A percentile compares a stretch with the other conserved stretches of the same genome.
Conservation (phyloP, 1,284 basidiomycete genomes). For the Ceratobasidium sp. region DNA sequence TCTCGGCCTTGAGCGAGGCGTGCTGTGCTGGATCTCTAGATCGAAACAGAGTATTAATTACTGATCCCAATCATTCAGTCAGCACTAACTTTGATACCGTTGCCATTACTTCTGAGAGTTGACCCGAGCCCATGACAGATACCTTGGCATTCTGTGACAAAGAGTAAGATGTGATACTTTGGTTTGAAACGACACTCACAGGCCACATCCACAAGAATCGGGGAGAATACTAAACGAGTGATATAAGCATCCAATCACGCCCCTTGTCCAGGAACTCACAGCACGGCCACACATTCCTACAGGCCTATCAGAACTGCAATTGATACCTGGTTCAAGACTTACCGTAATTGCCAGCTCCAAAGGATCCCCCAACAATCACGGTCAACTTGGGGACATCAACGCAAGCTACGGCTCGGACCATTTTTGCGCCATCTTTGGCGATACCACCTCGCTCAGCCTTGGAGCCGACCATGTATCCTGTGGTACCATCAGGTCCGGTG, state of each 20-base stretch:
- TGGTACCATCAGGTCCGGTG: background rate
- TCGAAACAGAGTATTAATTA: background rate
- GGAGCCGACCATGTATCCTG: constrained; percentile 93
- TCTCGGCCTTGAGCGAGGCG: constrained; percentile 73
- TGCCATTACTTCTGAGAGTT: constrained; percentile 91
- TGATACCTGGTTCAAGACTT: constrained; percentile 45
- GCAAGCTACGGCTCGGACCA: constrained; percentile 95
- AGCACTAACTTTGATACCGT: constrained; percentile 76
- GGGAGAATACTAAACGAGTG: constrained; percentile 75
- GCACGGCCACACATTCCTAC: constrained; percentile 87
- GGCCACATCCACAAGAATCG: constrained; percentile 99
- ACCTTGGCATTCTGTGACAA: constrained; percentile 80
- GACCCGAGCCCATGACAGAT: constrained; percentile 95
- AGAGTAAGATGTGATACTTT: background rate
- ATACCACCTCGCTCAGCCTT: constrained; percentile 95
- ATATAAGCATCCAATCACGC: background rate
- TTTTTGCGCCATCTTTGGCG: constrained; percentile 96
- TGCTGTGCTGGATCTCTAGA: constrained; percentile 77
- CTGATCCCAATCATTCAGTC: constrained; percentile 1
- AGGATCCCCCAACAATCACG: constrained; percentile 92
- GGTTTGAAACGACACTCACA: constrained; percentile 54
- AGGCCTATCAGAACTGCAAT: constrained; percentile 22
- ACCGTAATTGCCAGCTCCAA: constrained; percentile 95
- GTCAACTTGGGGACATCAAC: constrained; percentile 95
- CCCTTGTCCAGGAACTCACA: constrained; percentile 54